Evolutionary conservation across 176 grass and related monocot genomes (phyloP).

Genomic region (Oryza coarctata): DNA sequence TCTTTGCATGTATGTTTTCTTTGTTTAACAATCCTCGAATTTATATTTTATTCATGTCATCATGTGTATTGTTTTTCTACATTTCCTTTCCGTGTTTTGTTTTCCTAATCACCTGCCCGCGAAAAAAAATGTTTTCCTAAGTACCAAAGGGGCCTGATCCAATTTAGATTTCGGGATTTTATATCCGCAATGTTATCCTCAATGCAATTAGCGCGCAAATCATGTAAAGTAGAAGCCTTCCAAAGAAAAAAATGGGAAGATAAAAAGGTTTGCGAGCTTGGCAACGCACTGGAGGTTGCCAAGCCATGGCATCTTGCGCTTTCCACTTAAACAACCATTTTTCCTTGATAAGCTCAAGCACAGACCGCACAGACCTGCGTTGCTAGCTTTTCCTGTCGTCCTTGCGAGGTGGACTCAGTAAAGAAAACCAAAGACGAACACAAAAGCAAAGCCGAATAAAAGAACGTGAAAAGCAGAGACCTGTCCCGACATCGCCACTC

Average conservation of each 20-base stretch:
- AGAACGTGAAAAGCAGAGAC: constrained; percentile 43
- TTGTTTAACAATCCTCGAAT: too few relatives aligned
- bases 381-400: constrained; percentile 1
- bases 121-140: too few relatives aligned
- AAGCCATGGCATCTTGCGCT: background rate
- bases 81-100: too few relatives aligned
- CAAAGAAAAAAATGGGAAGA: background rate
- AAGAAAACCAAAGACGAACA: constrained; percentile 31
- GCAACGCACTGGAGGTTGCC: background rate
- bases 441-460: constrained; percentile 2
- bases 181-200: too few relatives aligned
- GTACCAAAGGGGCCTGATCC: too few relatives aligned
- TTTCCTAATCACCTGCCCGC: too few relatives aligned
- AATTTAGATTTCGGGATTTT: too few relatives aligned
- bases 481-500: background rate
- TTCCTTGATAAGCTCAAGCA: background rate
- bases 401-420: constrained; percentile 34
- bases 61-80: too few relatives aligned
- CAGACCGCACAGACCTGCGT: background rate
- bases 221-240: background rate
- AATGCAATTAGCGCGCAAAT: too few relatives aligned
- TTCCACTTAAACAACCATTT: background rate
- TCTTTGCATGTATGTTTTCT: too few relatives aligned
- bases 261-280: background rate
- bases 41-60: too few relatives aligned